A percentile compares a stretch with the other conserved stretches of the same genome.
Conservation (phyloP, 202 grass and related monocot species). For the Dendrocalamus latiflorus region DNA sequence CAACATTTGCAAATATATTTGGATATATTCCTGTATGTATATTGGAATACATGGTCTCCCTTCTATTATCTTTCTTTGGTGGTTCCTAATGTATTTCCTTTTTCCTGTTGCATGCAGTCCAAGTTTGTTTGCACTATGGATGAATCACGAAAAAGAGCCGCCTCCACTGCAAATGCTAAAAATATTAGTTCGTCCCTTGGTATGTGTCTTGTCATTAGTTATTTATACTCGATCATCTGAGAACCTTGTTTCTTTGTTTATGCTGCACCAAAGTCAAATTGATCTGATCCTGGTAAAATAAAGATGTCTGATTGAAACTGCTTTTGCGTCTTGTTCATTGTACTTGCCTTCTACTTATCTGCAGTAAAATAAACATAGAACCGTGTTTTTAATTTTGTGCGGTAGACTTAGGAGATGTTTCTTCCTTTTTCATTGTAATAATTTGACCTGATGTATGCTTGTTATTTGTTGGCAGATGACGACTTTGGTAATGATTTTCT, state of each 20-base stretch:
- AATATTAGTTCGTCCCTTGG: slow-evolving; percentile 52
- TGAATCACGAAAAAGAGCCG: slow-evolving; percentile 59
- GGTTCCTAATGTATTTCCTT: slow-evolving; percentile 27
- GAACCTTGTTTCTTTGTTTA: slow-evolving; percentile 23
- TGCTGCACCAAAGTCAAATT: slow-evolving; percentile 14
- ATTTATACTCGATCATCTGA: neutral
- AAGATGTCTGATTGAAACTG: slow-evolving; percentile 2
- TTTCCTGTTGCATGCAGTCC: slow-evolving; percentile 22
- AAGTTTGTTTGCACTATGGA: slow-evolving; percentile 46
- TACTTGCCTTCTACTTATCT: neutral
- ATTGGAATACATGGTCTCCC: neutral
- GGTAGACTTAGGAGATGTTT: neutral
- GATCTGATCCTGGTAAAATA: slow-evolving; percentile 1
- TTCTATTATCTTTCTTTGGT: slow-evolving; percentile 1
- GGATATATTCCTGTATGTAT: neutral
- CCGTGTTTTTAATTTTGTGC: neutral
- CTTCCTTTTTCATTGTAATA: neutral
- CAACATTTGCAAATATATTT: neutral
- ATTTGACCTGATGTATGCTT: slow-evolving; percentile 25
- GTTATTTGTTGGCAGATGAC: slow-evolving; percentile 54
- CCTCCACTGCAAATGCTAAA: slow-evolving; percentile 38
- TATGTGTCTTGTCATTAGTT: slow-evolving; percentile 40
- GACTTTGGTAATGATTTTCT: slow-evolving; percentile 92
- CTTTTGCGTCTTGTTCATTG: slow-evolving; percentile 12
- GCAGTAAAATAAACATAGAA: slow-evolving; percentile 11